phyloP scores from a whole-genome alignment of 306 rosid genomes.

The Elaeagnus macrophylla region DNA sequence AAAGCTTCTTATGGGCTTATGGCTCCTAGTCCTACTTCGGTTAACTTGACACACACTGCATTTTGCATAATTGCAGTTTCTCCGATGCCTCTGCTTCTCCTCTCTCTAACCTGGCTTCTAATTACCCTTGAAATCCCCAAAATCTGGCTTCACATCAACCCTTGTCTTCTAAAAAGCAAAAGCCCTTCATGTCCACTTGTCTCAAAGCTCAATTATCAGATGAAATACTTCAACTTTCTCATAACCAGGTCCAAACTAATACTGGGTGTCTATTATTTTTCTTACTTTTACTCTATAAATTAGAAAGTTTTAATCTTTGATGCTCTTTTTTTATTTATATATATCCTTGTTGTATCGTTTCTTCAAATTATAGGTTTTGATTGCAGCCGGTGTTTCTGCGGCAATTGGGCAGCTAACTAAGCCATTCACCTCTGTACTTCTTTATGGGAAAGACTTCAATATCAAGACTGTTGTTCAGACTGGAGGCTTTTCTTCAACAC shows the following conservation, averaged over 20 bases:
- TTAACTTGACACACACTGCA: too few relatives aligned
- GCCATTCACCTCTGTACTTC: constrained; percentile 58
- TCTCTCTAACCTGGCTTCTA: too few relatives aligned
- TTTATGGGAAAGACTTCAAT: constrained; percentile 67
- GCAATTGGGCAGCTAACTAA: constrained; percentile 75
- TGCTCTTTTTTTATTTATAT: too few relatives aligned
- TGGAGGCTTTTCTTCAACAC: constrained; percentile 93
- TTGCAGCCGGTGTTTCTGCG: constrained; percentile 63
- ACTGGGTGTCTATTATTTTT: constrained; percentile 11
- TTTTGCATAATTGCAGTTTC: too few relatives aligned
- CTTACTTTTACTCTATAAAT: too few relatives aligned
- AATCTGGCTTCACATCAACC: constrained; percentile 11
- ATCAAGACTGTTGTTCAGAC: constrained; percentile 48
- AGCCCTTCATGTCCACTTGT: constrained; percentile 26
- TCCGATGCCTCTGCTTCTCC: too few relatives aligned
- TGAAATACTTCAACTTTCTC: constrained; percentile 44
- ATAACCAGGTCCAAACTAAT: constrained; percentile 54
- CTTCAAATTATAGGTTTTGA: constrained; percentile 38
- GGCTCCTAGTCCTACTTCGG: too few relatives aligned
- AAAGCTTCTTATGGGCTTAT: too few relatives aligned
- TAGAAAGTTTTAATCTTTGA: too few relatives aligned
- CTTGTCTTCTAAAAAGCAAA: constrained; percentile 17
- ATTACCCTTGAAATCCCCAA: constrained; percentile 12
- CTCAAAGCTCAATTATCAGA: constrained; percentile 35
- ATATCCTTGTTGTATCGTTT: too few relatives aligned